phyloP scores from a whole-genome alignment of 1,284 basidiomycete genomes.

The Stereum hirsutum region DNA sequence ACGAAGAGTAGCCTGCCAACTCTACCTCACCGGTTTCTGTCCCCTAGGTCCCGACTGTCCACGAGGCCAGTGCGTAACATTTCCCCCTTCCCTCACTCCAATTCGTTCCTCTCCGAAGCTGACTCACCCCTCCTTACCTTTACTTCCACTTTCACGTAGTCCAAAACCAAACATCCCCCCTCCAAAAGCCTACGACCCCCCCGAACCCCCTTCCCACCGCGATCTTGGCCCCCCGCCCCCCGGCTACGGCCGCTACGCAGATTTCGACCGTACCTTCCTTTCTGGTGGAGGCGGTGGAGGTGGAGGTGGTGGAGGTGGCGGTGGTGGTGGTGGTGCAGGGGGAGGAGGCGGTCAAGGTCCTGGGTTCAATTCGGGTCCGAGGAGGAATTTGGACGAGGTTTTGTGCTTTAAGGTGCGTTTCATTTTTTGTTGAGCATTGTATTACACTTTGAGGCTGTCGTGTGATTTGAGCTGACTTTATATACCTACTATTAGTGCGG shows the following conservation, averaged over 20 bases:
- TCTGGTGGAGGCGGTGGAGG: slow-evolving; percentile 18
- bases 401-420: slow-evolving; percentile 78
- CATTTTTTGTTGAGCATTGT: slow-evolving; percentile 6
- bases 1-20: slow-evolving; percentile 82
- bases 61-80: slow-evolving; percentile 75
- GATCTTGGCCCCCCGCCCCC: slow-evolving; percentile 89
- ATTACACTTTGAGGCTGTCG: slow-evolving; percentile 1
- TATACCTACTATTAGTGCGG: slow-evolving; percentile 51
- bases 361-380: slow-evolving; percentile 31
- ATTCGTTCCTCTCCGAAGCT: not conserved
- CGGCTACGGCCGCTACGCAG: slow-evolving; percentile 80
- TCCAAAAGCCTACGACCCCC: slow-evolving; percentile 73
- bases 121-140: slow-evolving; percentile 1
- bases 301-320: not conserved
- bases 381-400: slow-evolving; percentile 79
- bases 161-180: slow-evolving; percentile 69
- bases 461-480: slow-evolving; percentile 10
- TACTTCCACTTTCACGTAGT: slow-evolving; percentile 24
- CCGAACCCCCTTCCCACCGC: slow-evolving; percentile 63
- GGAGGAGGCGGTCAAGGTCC: slow-evolving; percentile 4
- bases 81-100: slow-evolving; percentile 2
- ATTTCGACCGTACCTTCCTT: slow-evolving; percentile 75
- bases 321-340: slow-evolving; percentile 6
- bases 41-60: slow-evolving; percentile 89
- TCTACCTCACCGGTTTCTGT: slow-evolving; percentile 93